Evolutionary conservation across 441 rosid species (phyloP), one percentile per base, ranked within the genome.

Genomic region (Aquilaria agallochum): DNA sequence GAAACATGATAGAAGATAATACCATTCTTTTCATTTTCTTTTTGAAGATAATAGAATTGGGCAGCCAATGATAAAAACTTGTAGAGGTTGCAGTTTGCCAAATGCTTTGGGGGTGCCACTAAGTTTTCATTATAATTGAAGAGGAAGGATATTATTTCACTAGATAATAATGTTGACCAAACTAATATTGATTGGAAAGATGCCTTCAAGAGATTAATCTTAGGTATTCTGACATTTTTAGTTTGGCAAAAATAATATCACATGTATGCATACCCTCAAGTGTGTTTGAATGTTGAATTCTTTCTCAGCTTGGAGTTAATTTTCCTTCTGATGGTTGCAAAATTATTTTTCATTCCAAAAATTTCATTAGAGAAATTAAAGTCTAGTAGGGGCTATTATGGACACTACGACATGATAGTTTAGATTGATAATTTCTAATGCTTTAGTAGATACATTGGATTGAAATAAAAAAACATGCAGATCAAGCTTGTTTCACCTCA

Each of bases 41-140:
- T 76, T 15, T 75, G 77, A 72, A 89, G 98, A 81, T 83, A 89
- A 15, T 90, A 97, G 97, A 83, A 81, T 76, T 73, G 75, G 51
- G 92, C 92, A 13, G 84, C 92, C 14, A 62, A 59, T 65, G 87
- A 80, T 63, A 76, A 74, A 70, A 72, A 77, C 58, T 70, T 88
- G 34, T 90, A 96, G 95, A 75, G 61, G 65, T 76, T 74, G 44
- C 82, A 72, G 3, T 94, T 72, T 77, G 71, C 66, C 56, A 65
- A 42, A 56, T 42, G 72, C 73, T 83, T 72, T 62, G 78, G 74
- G 5, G 60, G 53, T 14, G 55, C 60, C 15, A 36, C 44, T n/a
- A 63, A 58, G 8, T 60, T 32, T 5, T 68, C 11, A 58, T 62
- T 14, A 31, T 51, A 5, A 20, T 12, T 8, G 8, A 50, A 49